A percentile compares a stretch with the other conserved stretches of the same genome.
These are phyloP conservation scores for Asterophora parasitica DNA, from an alignment of 768 basidiomycete genomes.

Conservation along the genomic window DNA sequence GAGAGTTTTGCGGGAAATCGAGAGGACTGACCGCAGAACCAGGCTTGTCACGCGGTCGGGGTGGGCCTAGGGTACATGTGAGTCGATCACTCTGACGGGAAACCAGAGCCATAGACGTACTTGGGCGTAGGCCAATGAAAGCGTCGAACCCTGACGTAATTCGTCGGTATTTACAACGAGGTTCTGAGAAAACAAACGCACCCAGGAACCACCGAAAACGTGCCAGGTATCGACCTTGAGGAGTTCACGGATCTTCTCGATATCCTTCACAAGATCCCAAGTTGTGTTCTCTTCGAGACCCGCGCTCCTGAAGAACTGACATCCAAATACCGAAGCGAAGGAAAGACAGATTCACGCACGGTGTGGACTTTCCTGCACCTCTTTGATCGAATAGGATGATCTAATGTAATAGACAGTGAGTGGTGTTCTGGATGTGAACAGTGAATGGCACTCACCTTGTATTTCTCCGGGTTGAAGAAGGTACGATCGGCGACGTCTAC, in stretches of 20 bases:
- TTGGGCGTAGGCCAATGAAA: conserved; percentile 84
- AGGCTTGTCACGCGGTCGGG: conserved; percentile 78
- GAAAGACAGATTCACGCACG: conserved; percentile 44
- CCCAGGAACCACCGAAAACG: conserved; percentile 94
- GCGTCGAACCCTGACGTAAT: conserved; percentile 66
- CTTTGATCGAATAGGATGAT: conserved; percentile 89
- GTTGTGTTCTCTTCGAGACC: conserved; percentile 86
- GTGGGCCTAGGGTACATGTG: conserved; percentile 47
- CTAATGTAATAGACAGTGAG: conserved; percentile 29
- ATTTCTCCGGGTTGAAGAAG: conserved; percentile 83
- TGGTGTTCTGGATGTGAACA: too few relatives aligned
- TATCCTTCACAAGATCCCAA: conserved; percentile 88
- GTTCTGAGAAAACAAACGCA: conserved; percentile 28
- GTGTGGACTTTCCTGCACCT: conserved; percentile 82
- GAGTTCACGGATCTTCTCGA: conserved; percentile 75
- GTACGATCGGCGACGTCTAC: conserved; percentile 59
- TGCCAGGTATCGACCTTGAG: conserved; percentile 84
- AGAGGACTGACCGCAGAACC: conserved; percentile 55
- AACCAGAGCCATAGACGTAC: conserved; percentile 27
- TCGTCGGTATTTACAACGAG: not conserved
- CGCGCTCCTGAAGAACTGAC: conserved; percentile 46
- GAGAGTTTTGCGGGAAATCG: not conserved
- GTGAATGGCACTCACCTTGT: conserved; percentile 49
- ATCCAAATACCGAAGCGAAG: conserved; percentile 1
- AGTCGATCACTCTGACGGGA: not conserved